Conservation (phyloP, 176 grass and related monocot genomes). For the Phragmites australis region DNA sequence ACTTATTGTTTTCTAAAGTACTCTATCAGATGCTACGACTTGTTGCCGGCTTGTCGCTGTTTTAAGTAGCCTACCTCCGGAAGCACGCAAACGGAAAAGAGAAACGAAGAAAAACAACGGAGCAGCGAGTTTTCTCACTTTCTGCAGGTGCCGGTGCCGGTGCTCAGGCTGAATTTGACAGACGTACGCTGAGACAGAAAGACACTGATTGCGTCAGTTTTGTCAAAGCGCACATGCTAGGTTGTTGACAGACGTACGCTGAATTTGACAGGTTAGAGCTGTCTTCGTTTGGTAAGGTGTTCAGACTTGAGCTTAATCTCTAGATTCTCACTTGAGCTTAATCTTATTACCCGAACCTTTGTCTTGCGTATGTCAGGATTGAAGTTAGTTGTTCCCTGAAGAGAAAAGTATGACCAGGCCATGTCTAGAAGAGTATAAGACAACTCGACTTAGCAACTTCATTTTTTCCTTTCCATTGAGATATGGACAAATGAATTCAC, state of each 20-base stretch:
- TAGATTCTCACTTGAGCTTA: neutral
- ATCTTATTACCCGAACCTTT: neutral
- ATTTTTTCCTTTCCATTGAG: too few species aligned
- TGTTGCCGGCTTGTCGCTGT: neutral
- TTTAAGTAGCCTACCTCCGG: neutral
- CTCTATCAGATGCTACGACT: neutral
- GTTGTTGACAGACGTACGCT: neutral
- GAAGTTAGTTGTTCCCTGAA: neutral
- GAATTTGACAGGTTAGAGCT: too few species aligned
- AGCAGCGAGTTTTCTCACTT: too few species aligned
- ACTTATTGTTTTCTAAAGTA: neutral
- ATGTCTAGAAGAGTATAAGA: too few species aligned
- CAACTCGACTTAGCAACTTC: neutral
- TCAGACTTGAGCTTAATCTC: neutral
- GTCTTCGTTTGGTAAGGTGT: neutral
- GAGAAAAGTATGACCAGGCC: neutral
- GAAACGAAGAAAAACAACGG: too few species aligned
- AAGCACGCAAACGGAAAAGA: too few species aligned
- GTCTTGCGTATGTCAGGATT: neutral
- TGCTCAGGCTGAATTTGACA: neutral
- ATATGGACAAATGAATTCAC: too few species aligned
- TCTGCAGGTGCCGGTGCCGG: neutral
- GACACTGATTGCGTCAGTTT: neutral
- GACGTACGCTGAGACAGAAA: neutral
- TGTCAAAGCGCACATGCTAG: neutral